A percentile compares a stretch with the other conserved stretches of the same genome.
These are phyloP conservation scores for Starmerella floricola DNA, from an alignment of 805 yeast genomes.

Conservation along the genomic window DNA sequence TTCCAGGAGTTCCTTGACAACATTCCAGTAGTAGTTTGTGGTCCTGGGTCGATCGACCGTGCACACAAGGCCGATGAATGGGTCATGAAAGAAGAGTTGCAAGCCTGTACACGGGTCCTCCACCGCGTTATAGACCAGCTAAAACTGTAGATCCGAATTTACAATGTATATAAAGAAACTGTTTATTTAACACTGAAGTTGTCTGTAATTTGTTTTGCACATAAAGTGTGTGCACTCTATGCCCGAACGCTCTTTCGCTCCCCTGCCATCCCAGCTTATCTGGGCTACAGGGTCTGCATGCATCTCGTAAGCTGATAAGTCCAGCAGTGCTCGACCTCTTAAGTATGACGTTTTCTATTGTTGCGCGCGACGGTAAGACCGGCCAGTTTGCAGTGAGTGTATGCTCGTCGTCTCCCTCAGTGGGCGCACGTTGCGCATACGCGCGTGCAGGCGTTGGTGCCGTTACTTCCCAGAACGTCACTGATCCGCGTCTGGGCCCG, in stretches of 20 bases:
- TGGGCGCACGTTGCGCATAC: constrained; percentile 19
- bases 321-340: too few relatives aligned
- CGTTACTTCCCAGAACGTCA: constrained; percentile 18
- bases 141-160: too few relatives aligned
- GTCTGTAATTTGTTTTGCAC: too few relatives aligned
- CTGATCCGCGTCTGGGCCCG: constrained; percentile 20
- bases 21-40: constrained; percentile 18
- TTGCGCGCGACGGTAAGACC: constrained; percentile 10
- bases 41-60: constrained; percentile 18
- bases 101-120: too few relatives aligned
- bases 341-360: constrained; percentile 20
- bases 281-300: too few relatives aligned
- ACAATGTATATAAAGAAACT: too few relatives aligned
- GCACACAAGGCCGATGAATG: constrained; percentile 21
- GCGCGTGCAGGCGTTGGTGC: constrained; percentile 19
- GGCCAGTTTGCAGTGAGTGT: constrained; percentile 17
- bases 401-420: constrained; percentile 20
- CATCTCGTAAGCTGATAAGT: too few relatives aligned
- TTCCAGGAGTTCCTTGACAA: constrained; percentile 12
- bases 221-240: too few relatives aligned
- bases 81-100: constrained; percentile 10
- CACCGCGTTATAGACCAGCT: too few relatives aligned
- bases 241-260: too few relatives aligned
- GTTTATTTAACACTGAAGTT: too few relatives aligned
- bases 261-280: too few relatives aligned